Conservation (phyloP, 192 early-diverging fungal genomes). For the Coemansia sp. region DNA sequence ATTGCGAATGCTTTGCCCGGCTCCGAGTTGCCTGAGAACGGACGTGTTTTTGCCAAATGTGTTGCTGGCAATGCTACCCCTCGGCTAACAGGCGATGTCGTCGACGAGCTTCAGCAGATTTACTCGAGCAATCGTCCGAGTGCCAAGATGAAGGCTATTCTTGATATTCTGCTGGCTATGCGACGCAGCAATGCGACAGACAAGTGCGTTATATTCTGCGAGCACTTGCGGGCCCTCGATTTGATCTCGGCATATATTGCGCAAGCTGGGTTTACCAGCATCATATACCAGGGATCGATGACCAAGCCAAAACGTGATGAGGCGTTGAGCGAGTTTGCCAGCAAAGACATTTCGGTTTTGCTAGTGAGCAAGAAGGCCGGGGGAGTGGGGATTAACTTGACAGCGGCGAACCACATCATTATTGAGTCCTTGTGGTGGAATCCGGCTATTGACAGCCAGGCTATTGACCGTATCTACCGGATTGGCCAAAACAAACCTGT, state of each 20-base stretch:
- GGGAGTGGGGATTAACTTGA: constrained; percentile 68
- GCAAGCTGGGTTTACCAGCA: background rate
- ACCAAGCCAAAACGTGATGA: constrained; percentile 27
- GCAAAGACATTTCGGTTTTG: constrained; percentile 41
- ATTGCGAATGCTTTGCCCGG: background rate
- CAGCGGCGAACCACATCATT: constrained; percentile 64
- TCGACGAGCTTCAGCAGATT: background rate
- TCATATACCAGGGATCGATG: constrained; percentile 51
- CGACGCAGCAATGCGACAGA: background rate
- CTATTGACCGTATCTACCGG: constrained; percentile 87
- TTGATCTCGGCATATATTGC: background rate
- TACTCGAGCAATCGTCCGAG: background rate
- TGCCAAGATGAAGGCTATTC: constrained; percentile 10
- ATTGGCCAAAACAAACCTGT: constrained; percentile 93
- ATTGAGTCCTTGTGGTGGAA: constrained; percentile 85
- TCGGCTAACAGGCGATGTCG: background rate
- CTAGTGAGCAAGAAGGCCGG: constrained; percentile 69
- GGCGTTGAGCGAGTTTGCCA: constrained; percentile 36
- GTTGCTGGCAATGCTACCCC: background rate
- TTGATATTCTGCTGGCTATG: constrained; percentile 12
- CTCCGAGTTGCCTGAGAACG: background rate
- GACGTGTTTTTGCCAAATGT: background rate
- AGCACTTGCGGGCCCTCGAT: background rate
- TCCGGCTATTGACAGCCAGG: constrained; percentile 87
- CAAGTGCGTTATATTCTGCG: constrained; percentile 22